Evolutionary conservation across 331 rosid species (phyloP).

Genomic region (Quercus tomentella): DNA sequence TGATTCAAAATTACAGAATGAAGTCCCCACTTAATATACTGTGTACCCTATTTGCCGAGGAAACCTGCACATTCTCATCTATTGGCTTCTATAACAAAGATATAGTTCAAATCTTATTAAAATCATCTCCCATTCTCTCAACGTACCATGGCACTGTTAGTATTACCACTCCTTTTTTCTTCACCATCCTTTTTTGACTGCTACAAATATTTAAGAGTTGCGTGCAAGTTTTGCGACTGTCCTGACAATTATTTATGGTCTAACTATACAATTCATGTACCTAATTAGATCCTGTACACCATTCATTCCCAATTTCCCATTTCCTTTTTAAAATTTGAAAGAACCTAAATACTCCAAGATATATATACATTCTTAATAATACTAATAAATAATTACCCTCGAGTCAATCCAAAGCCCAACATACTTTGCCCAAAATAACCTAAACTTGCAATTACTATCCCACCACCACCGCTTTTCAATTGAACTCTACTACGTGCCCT

Average conservation of each 20-base stretch:
- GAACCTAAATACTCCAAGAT: not conserved
- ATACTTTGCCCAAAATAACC: slow-evolving; percentile 44
- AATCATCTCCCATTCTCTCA: too few species aligned
- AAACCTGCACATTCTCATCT: too few species aligned
- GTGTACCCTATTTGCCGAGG: too few species aligned
- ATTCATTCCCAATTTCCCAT: not conserved
- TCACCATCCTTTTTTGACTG: not conserved
- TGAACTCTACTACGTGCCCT: slow-evolving; percentile 35
- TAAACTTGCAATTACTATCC: slow-evolving; percentile 55
- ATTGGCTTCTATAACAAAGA: too few species aligned
- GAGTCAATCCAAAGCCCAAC: slow-evolving; percentile 82
- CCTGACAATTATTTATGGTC: not conserved
- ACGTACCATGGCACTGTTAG: too few species aligned
- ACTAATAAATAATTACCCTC: slow-evolving; percentile 70
- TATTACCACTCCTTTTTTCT: not conserved
- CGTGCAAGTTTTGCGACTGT: slow-evolving; percentile 25
- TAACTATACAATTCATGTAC: not conserved
- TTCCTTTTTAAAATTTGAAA: slow-evolving; percentile 4
- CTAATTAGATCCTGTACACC: not conserved
- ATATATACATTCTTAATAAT: not conserved
- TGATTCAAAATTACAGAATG: too few species aligned
- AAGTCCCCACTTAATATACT: too few species aligned
- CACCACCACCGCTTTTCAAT: slow-evolving; percentile 76
- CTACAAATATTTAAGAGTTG: slow-evolving; percentile 7
- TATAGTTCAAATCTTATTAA: too few species aligned